A percentile compares a stretch with the other conserved stretches of the same genome.
phyloP scores from a whole-genome alignment of 495 filamentous ascomycete genomes.

The Niebla homalea region DNA sequence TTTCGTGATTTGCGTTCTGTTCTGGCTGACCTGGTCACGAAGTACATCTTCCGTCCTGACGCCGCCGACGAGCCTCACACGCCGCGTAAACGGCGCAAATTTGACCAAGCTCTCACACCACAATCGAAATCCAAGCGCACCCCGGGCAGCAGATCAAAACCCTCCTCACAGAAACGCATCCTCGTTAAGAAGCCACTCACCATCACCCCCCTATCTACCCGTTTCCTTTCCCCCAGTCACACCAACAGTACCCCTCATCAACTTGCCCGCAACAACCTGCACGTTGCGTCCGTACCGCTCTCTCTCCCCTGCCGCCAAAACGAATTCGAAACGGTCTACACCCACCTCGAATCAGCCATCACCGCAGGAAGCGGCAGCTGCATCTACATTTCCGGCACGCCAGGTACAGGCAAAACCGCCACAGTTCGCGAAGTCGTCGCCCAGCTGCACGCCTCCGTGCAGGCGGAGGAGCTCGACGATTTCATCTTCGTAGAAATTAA shows the following conservation, averaged over 20 bases:
- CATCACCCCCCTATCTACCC: slow-evolving; percentile 86
- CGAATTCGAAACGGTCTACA: slow-evolving; percentile 85
- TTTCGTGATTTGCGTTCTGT: background rate
- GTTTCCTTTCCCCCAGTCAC: slow-evolving; percentile 64
- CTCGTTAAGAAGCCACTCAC: slow-evolving; percentile 83
- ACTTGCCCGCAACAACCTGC: slow-evolving; percentile 73
- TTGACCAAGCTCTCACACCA: slow-evolving; percentile 34
- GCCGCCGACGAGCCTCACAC: slow-evolving; percentile 38
- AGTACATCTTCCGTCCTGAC: slow-evolving; percentile 11
- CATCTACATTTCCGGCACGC: slow-evolving; percentile 98
- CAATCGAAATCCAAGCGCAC: slow-evolving; percentile 45
- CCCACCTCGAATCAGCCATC: slow-evolving; percentile 87
- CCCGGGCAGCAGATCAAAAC: slow-evolving; percentile 46
- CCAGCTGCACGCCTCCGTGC: slow-evolving; percentile 72
- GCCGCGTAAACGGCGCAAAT: slow-evolving; percentile 44
- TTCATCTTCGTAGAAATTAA: slow-evolving; percentile 99
- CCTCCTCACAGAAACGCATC: slow-evolving; percentile 48
- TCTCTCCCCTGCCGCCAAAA: slow-evolving; percentile 82
- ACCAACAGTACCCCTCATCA: slow-evolving; percentile 81
- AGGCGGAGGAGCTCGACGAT: slow-evolving; percentile 87
- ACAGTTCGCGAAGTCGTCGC: slow-evolving; percentile 92
- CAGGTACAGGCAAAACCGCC: slow-evolving; percentile 97
- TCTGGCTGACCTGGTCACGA: background rate
- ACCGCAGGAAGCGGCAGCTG: slow-evolving; percentile 84
- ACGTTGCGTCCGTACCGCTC: slow-evolving; percentile 83